phyloP scores from a whole-genome alignment of 257 asterid species.

The Jacaranda mimosifolia region DNA sequence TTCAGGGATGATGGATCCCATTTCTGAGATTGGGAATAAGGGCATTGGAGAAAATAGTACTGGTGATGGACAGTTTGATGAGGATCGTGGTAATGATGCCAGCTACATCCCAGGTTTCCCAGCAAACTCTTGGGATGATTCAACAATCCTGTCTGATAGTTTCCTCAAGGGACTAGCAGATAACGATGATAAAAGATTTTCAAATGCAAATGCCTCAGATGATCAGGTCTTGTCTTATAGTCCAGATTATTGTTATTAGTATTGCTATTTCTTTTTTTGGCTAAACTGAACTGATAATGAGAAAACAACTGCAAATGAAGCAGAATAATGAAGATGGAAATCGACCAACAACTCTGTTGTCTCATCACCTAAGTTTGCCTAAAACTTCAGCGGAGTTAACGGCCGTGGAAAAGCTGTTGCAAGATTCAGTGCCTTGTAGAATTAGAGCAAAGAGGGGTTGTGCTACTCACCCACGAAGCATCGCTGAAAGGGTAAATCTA shows the following conservation, averaged over 20 bases:
- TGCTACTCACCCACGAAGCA: constrained; percentile 95
- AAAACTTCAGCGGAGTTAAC: constrained; percentile 55
- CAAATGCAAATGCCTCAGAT: constrained; percentile 21
- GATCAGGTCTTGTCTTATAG: constrained; percentile 37
- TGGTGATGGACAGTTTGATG: constrained; percentile 19
- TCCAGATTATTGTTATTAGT: not conserved
- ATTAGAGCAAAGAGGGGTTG: constrained; percentile 86
- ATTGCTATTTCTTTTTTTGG: too few species aligned
- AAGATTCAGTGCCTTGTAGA: constrained; percentile 78
- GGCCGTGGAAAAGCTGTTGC: constrained; percentile 61
- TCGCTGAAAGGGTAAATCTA: constrained; percentile 85
- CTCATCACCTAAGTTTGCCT: constrained; percentile 84
- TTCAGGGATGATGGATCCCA: constrained; percentile 54
- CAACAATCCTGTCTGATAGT: constrained; percentile 45
- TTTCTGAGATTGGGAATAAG: constrained; percentile 49
- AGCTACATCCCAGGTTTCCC: constrained; percentile 52
- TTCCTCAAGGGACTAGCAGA: constrained; percentile 44
- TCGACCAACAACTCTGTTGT: constrained; percentile 47
- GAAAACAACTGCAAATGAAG: constrained; percentile 9
- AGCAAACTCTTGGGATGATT: constrained; percentile 64
- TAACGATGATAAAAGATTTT: constrained; percentile 28
- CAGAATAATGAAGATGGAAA: constrained; percentile 58
- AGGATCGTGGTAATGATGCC: constrained; percentile 34
- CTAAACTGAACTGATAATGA: constrained; percentile 17
- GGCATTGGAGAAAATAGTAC: constrained; percentile 34